A percentile compares a stretch with the other conserved stretches of the same genome.
Conservation (phyloP, 805 yeast species). For the Nakazawaea molendinolei region DNA sequence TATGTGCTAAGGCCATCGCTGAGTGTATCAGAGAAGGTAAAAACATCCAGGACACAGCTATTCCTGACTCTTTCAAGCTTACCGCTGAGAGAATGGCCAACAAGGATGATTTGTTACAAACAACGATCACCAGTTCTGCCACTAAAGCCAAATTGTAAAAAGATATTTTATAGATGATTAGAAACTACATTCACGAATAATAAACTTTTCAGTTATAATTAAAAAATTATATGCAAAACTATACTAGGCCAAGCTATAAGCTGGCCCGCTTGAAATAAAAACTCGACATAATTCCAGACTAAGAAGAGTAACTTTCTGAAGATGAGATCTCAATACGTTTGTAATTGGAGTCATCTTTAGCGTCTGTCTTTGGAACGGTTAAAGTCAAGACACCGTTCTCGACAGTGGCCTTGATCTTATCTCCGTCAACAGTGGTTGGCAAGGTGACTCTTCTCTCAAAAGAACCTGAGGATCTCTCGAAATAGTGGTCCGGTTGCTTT, state of each 20-base stretch:
- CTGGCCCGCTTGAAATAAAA: too few species aligned
- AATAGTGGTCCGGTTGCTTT: constrained; percentile 19
- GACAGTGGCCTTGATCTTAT: constrained; percentile 37
- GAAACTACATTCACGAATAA: too few species aligned
- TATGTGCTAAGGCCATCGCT: constrained; percentile 34
- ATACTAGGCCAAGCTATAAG: too few species aligned
- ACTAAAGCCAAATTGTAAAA: constrained; percentile 1
- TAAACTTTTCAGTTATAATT: too few species aligned
- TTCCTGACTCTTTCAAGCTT: constrained; percentile 20
- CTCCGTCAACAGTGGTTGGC: constrained; percentile 36
- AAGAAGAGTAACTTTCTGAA: constrained; percentile 9
- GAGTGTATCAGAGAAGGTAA: constrained; percentile 14
- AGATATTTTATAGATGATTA: not conserved
- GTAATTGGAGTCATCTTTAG: constrained; percentile 13
- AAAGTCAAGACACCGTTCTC: constrained; percentile 38
- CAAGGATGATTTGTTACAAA: constrained; percentile 14
- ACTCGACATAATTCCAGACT: not conserved
- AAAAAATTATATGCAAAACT: too few species aligned
- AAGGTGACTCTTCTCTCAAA: constrained; percentile 37
- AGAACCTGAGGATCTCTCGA: constrained; percentile 31
- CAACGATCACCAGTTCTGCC: not conserved
- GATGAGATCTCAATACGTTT: constrained; percentile 19
- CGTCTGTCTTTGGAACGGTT: constrained; percentile 31
- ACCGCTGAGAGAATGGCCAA: constrained; percentile 16
- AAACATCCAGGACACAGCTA: constrained; percentile 1